Conservation (phyloP, 2,329 filamentous ascomycete genomes). For the Dothistroma septosporum region DNA sequence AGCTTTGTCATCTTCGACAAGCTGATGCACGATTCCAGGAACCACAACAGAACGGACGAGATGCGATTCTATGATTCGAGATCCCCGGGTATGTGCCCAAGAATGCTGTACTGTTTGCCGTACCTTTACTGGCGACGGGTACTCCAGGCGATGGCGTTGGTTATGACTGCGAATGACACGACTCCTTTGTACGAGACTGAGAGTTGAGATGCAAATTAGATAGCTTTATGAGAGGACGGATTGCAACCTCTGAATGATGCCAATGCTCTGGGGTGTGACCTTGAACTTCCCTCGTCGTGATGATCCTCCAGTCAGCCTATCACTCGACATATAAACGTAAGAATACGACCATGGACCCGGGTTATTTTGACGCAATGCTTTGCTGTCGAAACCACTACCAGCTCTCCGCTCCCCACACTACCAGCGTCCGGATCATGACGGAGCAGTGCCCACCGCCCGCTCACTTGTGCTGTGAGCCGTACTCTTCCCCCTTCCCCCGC, state of each 20-base stretch:
- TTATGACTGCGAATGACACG: not conserved
- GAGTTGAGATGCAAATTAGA: constrained; percentile 7
- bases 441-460: not conserved
- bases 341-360: not conserved
- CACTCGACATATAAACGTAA: not conserved
- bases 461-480: not conserved
- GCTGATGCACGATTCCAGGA: not conserved
- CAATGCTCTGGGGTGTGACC: not conserved
- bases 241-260: not conserved
- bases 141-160: not conserved
- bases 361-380: not conserved
- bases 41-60: constrained; percentile 9
- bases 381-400: not conserved
- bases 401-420: not conserved
- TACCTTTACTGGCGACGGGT: not conserved
- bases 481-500: not conserved
- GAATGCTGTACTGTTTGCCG: not conserved
- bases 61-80: constrained; percentile 11
- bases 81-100: constrained; percentile 5
- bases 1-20: not conserved
- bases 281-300: not conserved
- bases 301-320: not conserved
- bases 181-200: constrained; percentile 3
- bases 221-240: not conserved
- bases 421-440: not conserved